These are phyloP conservation scores for Globisporangium lucens DNA, from an alignment of 352 stramenopile genomes.

Conservation along the genomic window DNA sequence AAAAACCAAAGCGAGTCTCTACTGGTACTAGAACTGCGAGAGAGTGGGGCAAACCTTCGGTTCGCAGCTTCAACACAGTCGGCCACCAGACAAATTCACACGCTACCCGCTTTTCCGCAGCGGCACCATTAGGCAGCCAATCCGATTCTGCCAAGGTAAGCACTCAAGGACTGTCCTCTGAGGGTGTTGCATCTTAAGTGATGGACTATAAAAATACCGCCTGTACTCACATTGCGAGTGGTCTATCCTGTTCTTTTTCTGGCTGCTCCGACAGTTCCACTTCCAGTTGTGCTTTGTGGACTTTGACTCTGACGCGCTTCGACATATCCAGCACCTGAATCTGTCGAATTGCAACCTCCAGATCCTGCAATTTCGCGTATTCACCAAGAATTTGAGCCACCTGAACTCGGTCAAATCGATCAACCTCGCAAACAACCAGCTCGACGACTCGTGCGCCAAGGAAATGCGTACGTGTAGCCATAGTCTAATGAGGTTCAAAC, in stretches of 20 bases:
- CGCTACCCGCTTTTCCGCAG: not conserved
- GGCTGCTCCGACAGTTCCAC: constrained; percentile 16
- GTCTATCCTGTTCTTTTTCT: not conserved
- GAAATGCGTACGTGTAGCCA: constrained; percentile 24
- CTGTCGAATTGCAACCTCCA: constrained; percentile 26
- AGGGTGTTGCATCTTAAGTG: not conserved
- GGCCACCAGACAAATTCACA: not conserved
- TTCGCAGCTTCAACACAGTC: not conserved
- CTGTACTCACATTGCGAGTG: not conserved
- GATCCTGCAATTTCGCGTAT: constrained; percentile 19
- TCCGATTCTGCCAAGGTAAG: not conserved
- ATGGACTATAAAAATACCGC: not conserved
- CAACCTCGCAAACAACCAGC: constrained; percentile 35
- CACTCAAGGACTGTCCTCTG: not conserved
- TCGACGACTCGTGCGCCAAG: constrained; percentile 29
- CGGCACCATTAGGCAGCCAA: not conserved
- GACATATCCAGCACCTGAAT: constrained; percentile 24
- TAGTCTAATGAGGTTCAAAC: not conserved
- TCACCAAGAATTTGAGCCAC: constrained; percentile 30
- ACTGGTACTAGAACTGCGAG: not conserved
- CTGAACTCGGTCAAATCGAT: constrained; percentile 20
- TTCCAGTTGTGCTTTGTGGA: constrained; percentile 30
- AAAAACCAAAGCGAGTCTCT: not conserved
- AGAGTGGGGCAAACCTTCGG: not conserved
- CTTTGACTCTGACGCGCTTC: constrained; percentile 26